Percentiles rank a stretch among this genome's conserved stretches.
Evolutionary conservation across 371 early-diverging fungal genomes (phyloP).

Genomic region (Sporodiniella umbellata): DNA sequence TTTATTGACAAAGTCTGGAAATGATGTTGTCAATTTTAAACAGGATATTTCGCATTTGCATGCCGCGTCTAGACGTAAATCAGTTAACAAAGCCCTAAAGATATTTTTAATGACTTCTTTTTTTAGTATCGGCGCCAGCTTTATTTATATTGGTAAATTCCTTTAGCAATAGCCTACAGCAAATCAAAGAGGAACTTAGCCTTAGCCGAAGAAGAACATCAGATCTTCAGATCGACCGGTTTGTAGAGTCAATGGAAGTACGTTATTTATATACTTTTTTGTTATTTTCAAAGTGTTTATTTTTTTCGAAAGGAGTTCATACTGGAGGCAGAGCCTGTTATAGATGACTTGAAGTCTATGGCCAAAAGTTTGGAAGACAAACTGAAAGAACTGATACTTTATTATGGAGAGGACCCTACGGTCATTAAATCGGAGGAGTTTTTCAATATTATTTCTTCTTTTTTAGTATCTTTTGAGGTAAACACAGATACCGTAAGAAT

Average conservation of each 20-base stretch:
- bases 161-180: constrained; percentile 51
- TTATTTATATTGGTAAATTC: constrained; percentile 60
- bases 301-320: constrained; percentile 38
- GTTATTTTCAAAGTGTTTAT: background rate
- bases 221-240: constrained; percentile 57
- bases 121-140: constrained; percentile 58
- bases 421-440: constrained; percentile 83
- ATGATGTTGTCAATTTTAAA: constrained; percentile 55
- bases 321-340: constrained; percentile 38
- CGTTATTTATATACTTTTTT: too few species aligned
- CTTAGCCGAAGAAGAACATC: constrained; percentile 24
- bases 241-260: constrained; percentile 66
- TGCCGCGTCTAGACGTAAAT: constrained; percentile 61
- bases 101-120: background rate
- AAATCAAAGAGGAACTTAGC: constrained; percentile 59
- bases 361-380: constrained; percentile 49
- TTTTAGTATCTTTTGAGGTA: constrained; percentile 42
- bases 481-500: too few species aligned
- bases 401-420: constrained; percentile 81
- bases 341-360: constrained; percentile 33
- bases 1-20: constrained; percentile 57
- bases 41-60: constrained; percentile 71
- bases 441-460: constrained; percentile 60
- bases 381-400: constrained; percentile 59
- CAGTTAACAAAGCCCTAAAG: background rate